Evolutionary conservation across 805 yeast genomes (phyloP), one percentile per base, ranked within the genome.

Genomic region (Pichia cabralensis): DNA sequence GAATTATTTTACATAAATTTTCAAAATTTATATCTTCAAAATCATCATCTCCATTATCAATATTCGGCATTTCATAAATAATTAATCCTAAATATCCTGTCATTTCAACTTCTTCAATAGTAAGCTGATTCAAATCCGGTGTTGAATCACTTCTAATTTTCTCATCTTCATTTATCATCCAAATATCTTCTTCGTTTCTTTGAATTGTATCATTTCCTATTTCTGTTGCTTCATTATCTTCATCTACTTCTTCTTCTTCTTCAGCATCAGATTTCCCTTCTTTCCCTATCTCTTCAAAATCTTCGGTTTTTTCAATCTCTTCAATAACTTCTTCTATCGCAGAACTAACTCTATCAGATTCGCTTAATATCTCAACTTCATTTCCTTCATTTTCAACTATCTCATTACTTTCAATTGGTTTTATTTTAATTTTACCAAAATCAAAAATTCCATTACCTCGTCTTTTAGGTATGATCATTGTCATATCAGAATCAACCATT

Each of bases 401-500:
- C 38, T 21, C 20, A n/a, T 22, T 22, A 6, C n/a, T 8, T 30
- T 22, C 20, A 2, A 18, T 14, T 30, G 18, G 22, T 23, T 23
- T 23, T 20, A 34, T 17, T 21, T 38, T 22, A 29, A 23, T 20
- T 14, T 30, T 36, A 13, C 38, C 47, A 33, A 48, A 47, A 11
- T 43, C 39, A 43, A 33, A 50, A 44, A 35, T 10, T 4, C 28
- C 26, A 22, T 28, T 30, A 3, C 31, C 31, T 19, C 7, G 22
- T 2, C 18, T 8, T 28, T 42, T 50, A 2, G 67, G 64, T 34
- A 58, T 42, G 2, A 62, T 48, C 61, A 55, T 61, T 0, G 67
- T 60, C 60, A 62, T 56, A 37, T 60, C 65, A 6, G 58, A 39
- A n/a, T 32, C 24, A 27, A 38, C n/a, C n/a, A n/a, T n/a, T 15